A percentile compares a stretch with the other conserved stretches of the same genome.
phyloP scores from a whole-genome alignment of 225 moss, liverwort and hornwort species.

The Sphagnum contortum region DNA sequence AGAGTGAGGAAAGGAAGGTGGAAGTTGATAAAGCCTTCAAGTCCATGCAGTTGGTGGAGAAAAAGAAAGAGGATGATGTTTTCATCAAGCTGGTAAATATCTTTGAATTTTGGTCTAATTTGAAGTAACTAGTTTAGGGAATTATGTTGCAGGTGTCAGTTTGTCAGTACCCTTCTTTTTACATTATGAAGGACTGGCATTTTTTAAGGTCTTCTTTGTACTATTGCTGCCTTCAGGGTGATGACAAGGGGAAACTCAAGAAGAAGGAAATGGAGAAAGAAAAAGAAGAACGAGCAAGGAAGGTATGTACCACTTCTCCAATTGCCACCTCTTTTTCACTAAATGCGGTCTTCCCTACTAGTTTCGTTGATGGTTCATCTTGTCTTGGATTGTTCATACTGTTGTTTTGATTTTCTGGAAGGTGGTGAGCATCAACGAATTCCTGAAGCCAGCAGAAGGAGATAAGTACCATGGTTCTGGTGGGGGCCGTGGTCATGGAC shows the following conservation, averaged over 20 bases:
- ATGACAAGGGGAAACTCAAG: constrained; percentile 81
- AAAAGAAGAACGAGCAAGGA: constrained; percentile 72
- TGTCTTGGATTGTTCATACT: not conserved
- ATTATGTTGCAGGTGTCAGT: too few species aligned
- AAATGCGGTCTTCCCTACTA: too few species aligned
- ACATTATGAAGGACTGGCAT: too few species aligned
- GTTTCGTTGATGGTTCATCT: too few species aligned
- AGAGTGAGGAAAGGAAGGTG: constrained; percentile 76
- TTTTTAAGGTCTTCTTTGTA: too few species aligned
- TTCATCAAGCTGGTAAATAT: constrained; percentile 76
- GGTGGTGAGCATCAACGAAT: constrained; percentile 91
- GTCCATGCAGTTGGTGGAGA: constrained; percentile 87
- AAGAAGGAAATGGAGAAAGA: constrained; percentile 57
- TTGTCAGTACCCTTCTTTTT: too few species aligned
- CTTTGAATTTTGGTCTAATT: too few species aligned
- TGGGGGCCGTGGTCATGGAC: constrained; percentile 56
- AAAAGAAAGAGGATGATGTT: constrained; percentile 60
- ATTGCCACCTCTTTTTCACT: too few species aligned
- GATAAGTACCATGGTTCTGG: constrained; percentile 57
- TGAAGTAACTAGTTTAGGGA: too few species aligned
- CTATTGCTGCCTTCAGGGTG: constrained; percentile 27
- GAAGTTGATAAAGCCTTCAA: constrained; percentile 70
- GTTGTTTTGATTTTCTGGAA: constrained; percentile 5
- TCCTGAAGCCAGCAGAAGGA: constrained; percentile 80
- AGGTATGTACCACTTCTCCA: constrained; percentile 22